Evolutionary conservation across 2,329 filamentous ascomycete genomes (phyloP), one percentile per base, ranked within the genome.

Genomic region (Cyphellophora europaea): DNA sequence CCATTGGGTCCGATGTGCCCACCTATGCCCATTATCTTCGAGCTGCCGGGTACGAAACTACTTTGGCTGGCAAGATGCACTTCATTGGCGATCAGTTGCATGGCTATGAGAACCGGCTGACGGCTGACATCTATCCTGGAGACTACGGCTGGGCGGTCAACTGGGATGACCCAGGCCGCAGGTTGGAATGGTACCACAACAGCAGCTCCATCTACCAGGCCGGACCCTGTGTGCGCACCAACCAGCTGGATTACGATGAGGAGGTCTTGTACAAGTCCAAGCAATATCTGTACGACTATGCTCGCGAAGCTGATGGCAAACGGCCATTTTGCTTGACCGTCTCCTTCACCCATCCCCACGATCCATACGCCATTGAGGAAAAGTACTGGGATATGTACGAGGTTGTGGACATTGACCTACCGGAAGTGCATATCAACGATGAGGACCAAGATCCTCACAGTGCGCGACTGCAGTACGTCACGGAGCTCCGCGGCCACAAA

Each of bases 131-230:
- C 54, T 95, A 95, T 59, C 88, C 88, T 1, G 88, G 82, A 38
- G 88, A 95, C 54, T 87, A 91, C 54, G 88, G 88, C 45, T 95
- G 88, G 88, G 80, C 81, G 10, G 88, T 94, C 44, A 88, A 94
- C 63, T 95, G 88, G 88, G 88, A 95, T 55, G 78, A 88, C 57
- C 87, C 88, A 8, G 79, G 53, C 48, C 56, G 65, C 29, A 75
- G 88, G 30, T 76, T 89, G 27, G 88, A 95, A 61, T 95, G 87
- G 84, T 95, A 91, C 57, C 88, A 95, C 68, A 94, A 95, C 57
- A 87, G 88, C 62, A 88, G 84, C 53, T 94, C 87, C 5, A 89
- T 95, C 49, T 67, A 89, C 52, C 86, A 95, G 58, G 88, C 88
- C 1, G 88, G 88, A 6, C 76, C 81, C 18, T 93, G 87, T 51